Evolutionary conservation across 768 basidiomycete genomes (phyloP), one percentile per base, ranked within the genome.

Genomic region (Suillus placidus): DNA sequence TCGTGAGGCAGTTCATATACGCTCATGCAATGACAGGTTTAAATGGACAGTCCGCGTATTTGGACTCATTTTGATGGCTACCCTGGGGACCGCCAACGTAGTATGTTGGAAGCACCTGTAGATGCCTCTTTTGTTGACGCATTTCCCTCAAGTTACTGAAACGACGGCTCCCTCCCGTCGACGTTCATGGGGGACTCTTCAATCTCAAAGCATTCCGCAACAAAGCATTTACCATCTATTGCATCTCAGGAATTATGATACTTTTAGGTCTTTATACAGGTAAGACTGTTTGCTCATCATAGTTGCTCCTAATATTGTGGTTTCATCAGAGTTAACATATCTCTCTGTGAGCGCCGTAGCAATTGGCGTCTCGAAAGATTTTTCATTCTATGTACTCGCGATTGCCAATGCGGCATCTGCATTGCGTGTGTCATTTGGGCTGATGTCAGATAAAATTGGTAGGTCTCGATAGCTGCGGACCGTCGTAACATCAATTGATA

Each of bases 181-280:
- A 85, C 45, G 77, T 81, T 6, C 75, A 78, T 9, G 88, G 89
- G 6, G 87, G 90, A 13, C 69, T 93, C 30, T 78, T 90, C 60
- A 88, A 89, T 69, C 77, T 81, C 58, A 65, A 70, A 4, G 83
- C 84, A 18, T 88, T 88, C 76, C 78, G 68, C 68, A 82, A 75
- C 61, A 72, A 73, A 6, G 76, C 77, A 4, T 94, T 84, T 73
- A 75, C 84, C 0, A 62, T 87, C 1, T 93, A 89, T 71, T 87
- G 87, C 55, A 18, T 82, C 3, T 86, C 89, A 0, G 82, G 84
- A 0, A 82, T 87, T 63, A 72, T 85, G n/a, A 78, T 74, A 16
- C 91, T 89, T 75, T 81, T 93, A 14, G 92, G 91, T 7, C 72
- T 93, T 14, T 92, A 91, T 71, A 90, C 89, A 0, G 76, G 89